These are phyloP conservation scores for Platismatia glauca DNA, from an alignment of 495 filamentous ascomycete genomes.

Conservation along the genomic window DNA sequence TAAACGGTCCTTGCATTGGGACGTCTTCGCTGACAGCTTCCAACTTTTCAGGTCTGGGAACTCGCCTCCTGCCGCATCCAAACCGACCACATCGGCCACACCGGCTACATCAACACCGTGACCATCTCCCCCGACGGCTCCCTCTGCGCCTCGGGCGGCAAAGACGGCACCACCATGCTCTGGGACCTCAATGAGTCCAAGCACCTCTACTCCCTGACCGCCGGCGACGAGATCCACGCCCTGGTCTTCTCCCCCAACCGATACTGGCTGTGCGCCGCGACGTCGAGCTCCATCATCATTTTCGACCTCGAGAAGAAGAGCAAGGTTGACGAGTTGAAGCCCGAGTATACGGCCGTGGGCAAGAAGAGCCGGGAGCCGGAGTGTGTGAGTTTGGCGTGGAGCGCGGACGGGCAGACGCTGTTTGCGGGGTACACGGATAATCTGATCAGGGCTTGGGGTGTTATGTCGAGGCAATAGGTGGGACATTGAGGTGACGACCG, in stretches of 20 bases:
- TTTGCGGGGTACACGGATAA: constrained; percentile 99
- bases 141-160: constrained; percentile 97
- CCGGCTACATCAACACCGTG: constrained; percentile 99
- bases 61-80: constrained; percentile 98
- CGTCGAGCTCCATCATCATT: constrained; percentile 95
- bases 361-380: constrained; percentile 99
- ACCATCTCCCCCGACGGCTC: constrained; percentile 99
- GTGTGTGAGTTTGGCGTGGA: constrained; percentile 95
- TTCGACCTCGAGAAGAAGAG: constrained; percentile 99
- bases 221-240: constrained; percentile 99
- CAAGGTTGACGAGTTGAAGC: constrained; percentile 99
- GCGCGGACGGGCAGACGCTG: constrained; percentile 94
- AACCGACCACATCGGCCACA: constrained; percentile 99
- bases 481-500: neutral
- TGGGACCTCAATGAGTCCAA: constrained; percentile 99
- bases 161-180: constrained; percentile 99
- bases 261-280: constrained; percentile 99
- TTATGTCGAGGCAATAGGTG: constrained; percentile 48
- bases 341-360: constrained; percentile 89
- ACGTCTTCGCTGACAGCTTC: constrained; percentile 2
- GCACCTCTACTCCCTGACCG: constrained; percentile 99
- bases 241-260: constrained; percentile 99
- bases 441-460: constrained; percentile 98
- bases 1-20: neutral
- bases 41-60: constrained; percentile 78